A percentile compares a stretch with the other conserved stretches of the same genome.
phyloP scores from a whole-genome alignment of 164 flowering plant species.

The Santalum album region DNA sequence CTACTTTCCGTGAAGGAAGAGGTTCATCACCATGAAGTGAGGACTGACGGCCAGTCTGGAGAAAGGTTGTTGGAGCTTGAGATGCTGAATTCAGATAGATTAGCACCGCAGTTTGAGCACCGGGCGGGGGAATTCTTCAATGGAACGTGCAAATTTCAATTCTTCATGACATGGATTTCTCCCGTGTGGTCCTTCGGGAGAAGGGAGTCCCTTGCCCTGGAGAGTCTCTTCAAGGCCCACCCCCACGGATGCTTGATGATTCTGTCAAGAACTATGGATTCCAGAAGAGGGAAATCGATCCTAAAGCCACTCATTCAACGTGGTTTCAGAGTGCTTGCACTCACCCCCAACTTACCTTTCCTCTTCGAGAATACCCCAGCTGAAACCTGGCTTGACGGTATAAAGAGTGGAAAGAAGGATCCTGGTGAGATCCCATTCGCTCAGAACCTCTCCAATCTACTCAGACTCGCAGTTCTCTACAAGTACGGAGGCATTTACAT shows the following conservation, averaged over 20 bases:
- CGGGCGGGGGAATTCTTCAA: slow-evolving; percentile 27
- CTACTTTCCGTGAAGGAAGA: neutral
- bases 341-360: slow-evolving; percentile 47
- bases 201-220: slow-evolving; percentile 49
- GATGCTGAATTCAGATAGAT: slow-evolving; percentile 24
- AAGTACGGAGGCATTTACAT: slow-evolving; percentile 61
- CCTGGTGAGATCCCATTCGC: slow-evolving; percentile 54
- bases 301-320: slow-evolving; percentile 38
- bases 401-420: slow-evolving; percentile 35
- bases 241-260: slow-evolving; percentile 66
- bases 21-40: no score
- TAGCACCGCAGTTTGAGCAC: slow-evolving; percentile 22
- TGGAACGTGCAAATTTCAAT: slow-evolving; percentile 29
- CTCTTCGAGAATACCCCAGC: slow-evolving; percentile 62
- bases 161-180: slow-evolving; percentile 92
- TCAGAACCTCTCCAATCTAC: slow-evolving; percentile 57
- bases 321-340: slow-evolving; percentile 40
- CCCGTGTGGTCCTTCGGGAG: slow-evolving; percentile 35
- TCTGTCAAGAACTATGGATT: slow-evolving; percentile 53
- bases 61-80: slow-evolving; percentile 17
- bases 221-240: slow-evolving; percentile 62
- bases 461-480: slow-evolving; percentile 50
- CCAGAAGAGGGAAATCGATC: slow-evolving; percentile 29
- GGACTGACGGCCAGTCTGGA: slow-evolving; percentile 16
- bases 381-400: slow-evolving; percentile 48